phyloP scores from a whole-genome alignment of 2,329 filamentous ascomycete species.

The Plectosphaerella plurivora region DNA sequence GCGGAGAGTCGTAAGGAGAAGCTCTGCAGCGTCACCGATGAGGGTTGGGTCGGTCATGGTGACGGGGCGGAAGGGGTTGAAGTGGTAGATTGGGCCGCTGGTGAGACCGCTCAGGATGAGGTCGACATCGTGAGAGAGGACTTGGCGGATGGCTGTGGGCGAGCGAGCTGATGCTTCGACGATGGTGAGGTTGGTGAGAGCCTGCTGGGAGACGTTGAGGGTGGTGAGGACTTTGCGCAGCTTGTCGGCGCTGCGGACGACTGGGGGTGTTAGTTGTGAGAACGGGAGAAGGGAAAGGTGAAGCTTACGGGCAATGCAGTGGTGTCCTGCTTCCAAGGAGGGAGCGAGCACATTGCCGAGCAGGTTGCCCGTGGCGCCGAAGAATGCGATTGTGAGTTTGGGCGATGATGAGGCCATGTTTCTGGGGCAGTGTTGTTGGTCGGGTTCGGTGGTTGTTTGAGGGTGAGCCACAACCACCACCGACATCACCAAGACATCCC shows the following conservation, averaged over 20 bases:
- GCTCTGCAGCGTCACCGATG: slow-evolving; percentile 1
- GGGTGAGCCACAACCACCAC: too few relatives aligned
- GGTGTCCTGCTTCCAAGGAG: background rate
- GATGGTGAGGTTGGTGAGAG: background rate
- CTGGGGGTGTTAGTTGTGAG: background rate
- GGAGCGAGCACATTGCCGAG: background rate
- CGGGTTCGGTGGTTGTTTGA: too few relatives aligned
- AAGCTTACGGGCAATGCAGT: background rate
- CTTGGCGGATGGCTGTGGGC: background rate
- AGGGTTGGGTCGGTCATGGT: slow-evolving; percentile 4
- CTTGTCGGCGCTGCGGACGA: slow-evolving; percentile 3
- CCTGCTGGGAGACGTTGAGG: background rate
- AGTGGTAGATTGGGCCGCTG: background rate
- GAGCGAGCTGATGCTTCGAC: slow-evolving; percentile 2
- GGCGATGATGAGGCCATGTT: background rate
- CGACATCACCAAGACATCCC: too few relatives aligned
- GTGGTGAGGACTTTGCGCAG: background rate
- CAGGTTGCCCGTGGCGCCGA: background rate
- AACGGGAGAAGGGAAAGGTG: background rate
- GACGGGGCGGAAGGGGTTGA: slow-evolving; percentile 5
- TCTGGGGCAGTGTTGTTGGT: background rate
- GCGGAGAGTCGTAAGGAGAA: background rate
- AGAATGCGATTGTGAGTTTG: background rate
- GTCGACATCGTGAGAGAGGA: slow-evolving; percentile 2
- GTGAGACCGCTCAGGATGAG: slow-evolving; percentile 5